Evolutionary conservation across 208 protist species (phyloP).

Genomic region (Trypanosoma vivax): DNA sequence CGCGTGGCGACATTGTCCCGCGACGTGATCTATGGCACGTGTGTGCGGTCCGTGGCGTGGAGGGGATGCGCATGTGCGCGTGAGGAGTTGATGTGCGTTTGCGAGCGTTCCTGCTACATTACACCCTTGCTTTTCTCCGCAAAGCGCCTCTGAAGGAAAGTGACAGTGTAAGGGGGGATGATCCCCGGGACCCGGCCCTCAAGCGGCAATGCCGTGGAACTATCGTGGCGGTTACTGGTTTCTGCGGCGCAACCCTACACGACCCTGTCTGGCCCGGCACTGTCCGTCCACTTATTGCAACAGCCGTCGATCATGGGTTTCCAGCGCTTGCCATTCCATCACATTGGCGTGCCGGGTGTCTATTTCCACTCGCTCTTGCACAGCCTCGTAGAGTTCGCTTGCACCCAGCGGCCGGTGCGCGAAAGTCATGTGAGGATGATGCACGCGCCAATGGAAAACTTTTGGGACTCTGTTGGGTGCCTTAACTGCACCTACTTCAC

Average conservation of each 20-base stretch:
- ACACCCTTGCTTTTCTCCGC: conserved; percentile 3
- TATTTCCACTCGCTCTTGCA: conserved; percentile 80
- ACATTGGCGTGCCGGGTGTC: conserved; percentile 28
- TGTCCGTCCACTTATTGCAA: conserved; percentile 56
- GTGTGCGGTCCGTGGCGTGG: too few species aligned
- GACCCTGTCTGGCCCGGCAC: conserved; percentile 68
- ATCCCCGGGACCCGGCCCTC: conserved; percentile 9
- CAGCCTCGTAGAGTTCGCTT: conserved; percentile 70
- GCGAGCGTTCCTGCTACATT: background rate
- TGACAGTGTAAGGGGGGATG: background rate
- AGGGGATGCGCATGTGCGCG: too few species aligned
- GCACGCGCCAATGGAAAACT: conserved; percentile 46
- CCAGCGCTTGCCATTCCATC: conserved; percentile 43
- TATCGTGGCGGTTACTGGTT: conserved; percentile 47
- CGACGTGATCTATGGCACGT: too few species aligned
- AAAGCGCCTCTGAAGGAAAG: background rate
- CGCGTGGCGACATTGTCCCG: too few species aligned
- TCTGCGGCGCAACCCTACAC: conserved; percentile 79
- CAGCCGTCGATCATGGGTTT: conserved; percentile 59
- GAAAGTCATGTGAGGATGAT: conserved; percentile 39
- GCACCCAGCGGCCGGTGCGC: conserved; percentile 46
- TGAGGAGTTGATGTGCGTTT: too few species aligned
- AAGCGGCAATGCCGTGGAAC: conserved; percentile 30
- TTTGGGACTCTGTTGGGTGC: conserved; percentile 62
- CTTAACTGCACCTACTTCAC: conserved; percentile 75